These are phyloP conservation scores for Apostasia shenzhenica DNA, from an alignment of 106 monocot species.

Conservation along the genomic window DNA sequence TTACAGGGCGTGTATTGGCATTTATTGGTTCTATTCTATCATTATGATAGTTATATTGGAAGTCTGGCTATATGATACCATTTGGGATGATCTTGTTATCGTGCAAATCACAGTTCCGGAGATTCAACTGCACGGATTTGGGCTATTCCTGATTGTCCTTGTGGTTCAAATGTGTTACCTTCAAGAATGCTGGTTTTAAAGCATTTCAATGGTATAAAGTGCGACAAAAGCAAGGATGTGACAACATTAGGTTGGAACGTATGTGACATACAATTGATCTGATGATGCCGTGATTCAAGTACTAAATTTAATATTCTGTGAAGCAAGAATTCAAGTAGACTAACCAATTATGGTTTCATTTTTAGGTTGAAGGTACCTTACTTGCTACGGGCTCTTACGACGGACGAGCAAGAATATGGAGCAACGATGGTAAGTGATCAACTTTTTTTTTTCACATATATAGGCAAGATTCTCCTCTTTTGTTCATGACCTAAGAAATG, in stretches of 20 bases:
- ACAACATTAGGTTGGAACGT: conserved; percentile 97
- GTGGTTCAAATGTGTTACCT: conserved; percentile 36
- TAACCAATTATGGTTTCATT: no score
- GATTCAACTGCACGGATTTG: conserved; percentile 96
- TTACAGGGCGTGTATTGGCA: no score
- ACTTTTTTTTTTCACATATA: no score
- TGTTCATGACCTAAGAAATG: no score
- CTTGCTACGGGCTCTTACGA: conserved; percentile 95
- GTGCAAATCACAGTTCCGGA: conserved; percentile 48
- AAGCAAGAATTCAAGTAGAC: no score
- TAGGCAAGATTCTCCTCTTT: no score
- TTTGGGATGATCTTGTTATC: no score
- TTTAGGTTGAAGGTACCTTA: conserved; percentile 81
- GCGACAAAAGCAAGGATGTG: conserved; percentile 95
- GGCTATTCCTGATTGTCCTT: conserved; percentile 66
- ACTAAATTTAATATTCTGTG: no score
- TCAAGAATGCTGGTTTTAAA: conserved; percentile 51
- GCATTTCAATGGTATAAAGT: conserved; percentile 79
- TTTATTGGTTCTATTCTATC: no score
- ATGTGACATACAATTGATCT: conserved; percentile 5
- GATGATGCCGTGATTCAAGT: no score
- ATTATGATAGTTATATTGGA: no score
- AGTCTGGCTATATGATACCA: no score
- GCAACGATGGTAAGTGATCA: conserved; percentile 52
- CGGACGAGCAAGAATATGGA: conserved; percentile 94